Evolutionary conservation across 495 filamentous ascomycete genomes (phyloP).

Genomic region (Daldinia loculata): DNA sequence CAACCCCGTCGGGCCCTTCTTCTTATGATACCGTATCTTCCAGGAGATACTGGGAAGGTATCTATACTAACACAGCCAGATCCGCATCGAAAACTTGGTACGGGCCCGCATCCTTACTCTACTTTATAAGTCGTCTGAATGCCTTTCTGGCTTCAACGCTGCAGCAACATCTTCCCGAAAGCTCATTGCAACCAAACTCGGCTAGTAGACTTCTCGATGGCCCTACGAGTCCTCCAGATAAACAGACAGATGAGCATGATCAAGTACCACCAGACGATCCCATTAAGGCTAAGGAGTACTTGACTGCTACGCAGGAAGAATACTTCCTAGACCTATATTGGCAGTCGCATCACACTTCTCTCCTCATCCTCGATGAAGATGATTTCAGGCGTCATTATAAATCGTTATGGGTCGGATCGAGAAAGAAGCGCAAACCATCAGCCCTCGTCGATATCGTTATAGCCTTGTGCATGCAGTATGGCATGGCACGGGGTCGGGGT

Average conservation of each 20-base stretch:
- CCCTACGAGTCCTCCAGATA: constrained; percentile 9
- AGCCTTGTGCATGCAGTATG: constrained; percentile 62
- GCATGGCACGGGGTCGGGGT: constrained; percentile 37
- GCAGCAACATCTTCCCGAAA: constrained; percentile 41
- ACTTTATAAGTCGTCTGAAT: constrained; percentile 51
- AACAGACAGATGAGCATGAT: neutral
- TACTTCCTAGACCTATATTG: constrained; percentile 56
- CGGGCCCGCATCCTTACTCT: constrained; percentile 52
- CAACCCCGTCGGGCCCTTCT: constrained; percentile 6
- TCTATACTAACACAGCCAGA: constrained; percentile 45
- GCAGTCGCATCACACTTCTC: constrained; percentile 52
- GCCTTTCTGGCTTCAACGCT: constrained; percentile 45
- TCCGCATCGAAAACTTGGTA: constrained; percentile 48
- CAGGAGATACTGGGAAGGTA: constrained; percentile 40
- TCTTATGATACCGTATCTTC: constrained; percentile 2
- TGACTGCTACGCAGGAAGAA: constrained; percentile 52
- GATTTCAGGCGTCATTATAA: constrained; percentile 58
- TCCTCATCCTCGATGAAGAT: constrained; percentile 52
- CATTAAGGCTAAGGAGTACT: constrained; percentile 15
- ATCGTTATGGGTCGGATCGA: constrained; percentile 51
- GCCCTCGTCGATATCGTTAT: constrained; percentile 62
- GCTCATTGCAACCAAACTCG: constrained; percentile 27
- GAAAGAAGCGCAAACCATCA: constrained; percentile 52
- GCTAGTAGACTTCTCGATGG: constrained; percentile 17
- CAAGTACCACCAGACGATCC: constrained; percentile 6